Evolutionary conservation across 352 stramenopile genomes (phyloP).

Genomic region (Phytophthora macrochlamydospora): DNA sequence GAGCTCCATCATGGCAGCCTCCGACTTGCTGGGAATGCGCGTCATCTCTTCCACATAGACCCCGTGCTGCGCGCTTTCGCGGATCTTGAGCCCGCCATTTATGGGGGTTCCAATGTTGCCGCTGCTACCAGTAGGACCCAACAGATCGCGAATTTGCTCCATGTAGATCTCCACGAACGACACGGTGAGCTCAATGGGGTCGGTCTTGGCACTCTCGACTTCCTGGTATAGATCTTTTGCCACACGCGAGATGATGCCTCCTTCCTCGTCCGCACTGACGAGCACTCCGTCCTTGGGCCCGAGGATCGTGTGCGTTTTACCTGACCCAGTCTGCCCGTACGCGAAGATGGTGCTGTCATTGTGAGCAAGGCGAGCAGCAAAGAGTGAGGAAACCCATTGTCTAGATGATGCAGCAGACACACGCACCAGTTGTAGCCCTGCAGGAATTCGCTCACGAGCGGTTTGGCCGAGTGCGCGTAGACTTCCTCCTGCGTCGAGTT

Average conservation of each 20-base stretch:
- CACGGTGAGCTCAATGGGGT: slow-evolving; percentile 55
- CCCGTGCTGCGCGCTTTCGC: slow-evolving; percentile 66
- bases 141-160: slow-evolving; percentile 84
- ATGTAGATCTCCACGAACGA: slow-evolving; percentile 92
- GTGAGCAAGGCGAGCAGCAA: background rate
- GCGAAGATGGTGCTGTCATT: slow-evolving; percentile 80
- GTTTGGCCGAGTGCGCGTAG: slow-evolving; percentile 71
- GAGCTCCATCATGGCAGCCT: slow-evolving; percentile 64
- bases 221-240: slow-evolving; percentile 54
- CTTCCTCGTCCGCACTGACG: slow-evolving; percentile 62
- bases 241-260: slow-evolving; percentile 67
- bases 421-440: slow-evolving; percentile 78
- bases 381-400: background rate
- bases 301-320: slow-evolving; percentile 91
- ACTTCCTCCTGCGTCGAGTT: slow-evolving; percentile 69
- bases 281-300: slow-evolving; percentile 68
- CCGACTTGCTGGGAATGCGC: slow-evolving; percentile 40
- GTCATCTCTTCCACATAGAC: slow-evolving; percentile 83
- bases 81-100: slow-evolving; percentile 67
- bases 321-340: slow-evolving; percentile 91
- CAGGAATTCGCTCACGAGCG: slow-evolving; percentile 68
- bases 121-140: slow-evolving; percentile 29
- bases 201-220: slow-evolving; percentile 30
- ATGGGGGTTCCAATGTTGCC: slow-evolving; percentile 19
- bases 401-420: background rate